These are phyloP conservation scores for Leishmania gerbilli DNA, from an alignment of 208 protist species.

Conservation along the genomic window DNA sequence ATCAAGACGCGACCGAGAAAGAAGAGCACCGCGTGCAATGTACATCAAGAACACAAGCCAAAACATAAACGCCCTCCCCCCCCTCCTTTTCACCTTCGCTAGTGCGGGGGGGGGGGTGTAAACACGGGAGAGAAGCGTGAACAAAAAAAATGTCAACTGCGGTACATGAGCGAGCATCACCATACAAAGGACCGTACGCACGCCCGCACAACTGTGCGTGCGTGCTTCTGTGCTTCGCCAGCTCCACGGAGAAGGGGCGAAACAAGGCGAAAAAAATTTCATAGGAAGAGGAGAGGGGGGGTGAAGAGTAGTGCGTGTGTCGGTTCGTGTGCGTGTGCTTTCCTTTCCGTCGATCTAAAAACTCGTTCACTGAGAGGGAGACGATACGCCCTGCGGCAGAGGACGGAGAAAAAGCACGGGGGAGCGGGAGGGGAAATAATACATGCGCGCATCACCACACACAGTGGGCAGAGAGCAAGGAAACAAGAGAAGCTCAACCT, in stretches of 20 bases:
- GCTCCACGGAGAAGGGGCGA: not conserved
- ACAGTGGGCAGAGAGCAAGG: not conserved
- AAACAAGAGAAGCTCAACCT: not conserved
- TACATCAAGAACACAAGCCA: conserved; percentile 16
- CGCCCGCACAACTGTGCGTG: not conserved
- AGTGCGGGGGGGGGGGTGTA: not conserved
- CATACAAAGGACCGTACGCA: not conserved
- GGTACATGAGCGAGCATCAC: not conserved
- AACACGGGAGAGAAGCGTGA: not conserved
- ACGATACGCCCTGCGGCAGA: too few relatives aligned
- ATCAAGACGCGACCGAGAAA: conserved; percentile 1
- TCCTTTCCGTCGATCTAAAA: not conserved
- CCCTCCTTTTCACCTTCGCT: too few relatives aligned
- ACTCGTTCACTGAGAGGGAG: too few relatives aligned
- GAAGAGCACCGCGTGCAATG: not conserved
- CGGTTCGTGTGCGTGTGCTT: not conserved
- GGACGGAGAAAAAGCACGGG: conserved; percentile 1
- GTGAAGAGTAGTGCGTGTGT: not conserved
- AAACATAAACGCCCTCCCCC: not conserved
- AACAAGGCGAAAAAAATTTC: not conserved
- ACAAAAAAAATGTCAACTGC: conserved; percentile 6
- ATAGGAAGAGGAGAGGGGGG: not conserved
- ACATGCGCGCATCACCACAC: not conserved
- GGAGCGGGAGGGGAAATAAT: not conserved
- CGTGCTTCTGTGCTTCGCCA: not conserved